phyloP scores from a whole-genome alignment of 2,329 filamentous ascomycete species.

The Neocucurbitaria cava region DNA sequence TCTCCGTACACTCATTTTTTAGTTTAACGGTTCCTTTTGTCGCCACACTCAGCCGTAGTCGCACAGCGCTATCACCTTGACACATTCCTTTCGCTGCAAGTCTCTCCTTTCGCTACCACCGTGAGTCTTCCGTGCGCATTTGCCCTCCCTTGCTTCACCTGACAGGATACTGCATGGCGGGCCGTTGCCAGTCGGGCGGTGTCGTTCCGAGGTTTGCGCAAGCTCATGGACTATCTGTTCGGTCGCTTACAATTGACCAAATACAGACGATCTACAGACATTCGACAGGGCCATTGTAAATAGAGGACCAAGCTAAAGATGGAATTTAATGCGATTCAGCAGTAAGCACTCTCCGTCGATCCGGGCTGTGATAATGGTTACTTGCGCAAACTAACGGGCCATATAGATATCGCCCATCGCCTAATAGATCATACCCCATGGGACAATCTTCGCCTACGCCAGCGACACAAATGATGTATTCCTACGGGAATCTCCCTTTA shows the following conservation, averaged over 20 bases:
- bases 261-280: slow-evolving; percentile 28
- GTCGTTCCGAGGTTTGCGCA: slow-evolving; percentile 21
- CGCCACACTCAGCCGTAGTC: slow-evolving; percentile 35
- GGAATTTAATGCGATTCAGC: slow-evolving; percentile 52
- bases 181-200: slow-evolving; percentile 29
- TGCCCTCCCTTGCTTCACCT: slow-evolving; percentile 37
- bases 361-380: slow-evolving; percentile 2
- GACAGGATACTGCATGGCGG: slow-evolving; percentile 22
- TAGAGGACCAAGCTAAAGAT: slow-evolving; percentile 44
- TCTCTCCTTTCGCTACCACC: slow-evolving; percentile 29
- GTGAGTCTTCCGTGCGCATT: slow-evolving; percentile 35
- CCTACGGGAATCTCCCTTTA: slow-evolving; percentile 36
- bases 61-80: slow-evolving; percentile 44
- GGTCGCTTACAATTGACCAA: slow-evolving; percentile 33
- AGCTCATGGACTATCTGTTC: slow-evolving; percentile 26
- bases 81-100: slow-evolving; percentile 45
- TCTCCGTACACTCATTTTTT: slow-evolving; percentile 50
- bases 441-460: slow-evolving; percentile 38
- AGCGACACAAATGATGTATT: slow-evolving; percentile 46
- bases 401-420: slow-evolving; percentile 47
- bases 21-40: slow-evolving; percentile 31
- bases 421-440: slow-evolving; percentile 45
- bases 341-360: slow-evolving; percentile 38
- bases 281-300: slow-evolving; percentile 30
- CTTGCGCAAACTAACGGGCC: slow-evolving; percentile 25